Evolutionary conservation across 1,139 yeast species (phyloP).

Genomic region (Candida sanyaensis): DNA sequence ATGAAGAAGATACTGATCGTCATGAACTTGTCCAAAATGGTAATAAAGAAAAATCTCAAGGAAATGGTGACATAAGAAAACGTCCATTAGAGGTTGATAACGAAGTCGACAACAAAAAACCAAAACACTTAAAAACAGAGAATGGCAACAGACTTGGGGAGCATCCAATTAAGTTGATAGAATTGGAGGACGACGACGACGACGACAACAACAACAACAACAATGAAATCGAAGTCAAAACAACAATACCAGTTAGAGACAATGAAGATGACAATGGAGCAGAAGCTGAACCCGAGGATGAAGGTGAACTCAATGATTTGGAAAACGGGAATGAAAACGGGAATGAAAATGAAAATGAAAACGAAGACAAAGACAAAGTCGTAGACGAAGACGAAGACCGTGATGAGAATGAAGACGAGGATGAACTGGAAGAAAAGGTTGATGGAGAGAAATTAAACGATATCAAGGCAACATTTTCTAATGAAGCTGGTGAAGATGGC

Average conservation of each 20-base stretch:
- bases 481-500: slow-evolving; percentile 14
- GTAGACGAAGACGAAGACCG: slow-evolving; percentile 22
- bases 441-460: slow-evolving; percentile 10
- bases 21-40: slow-evolving; percentile 3
- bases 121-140: slow-evolving; percentile 8
- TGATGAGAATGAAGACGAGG: slow-evolving; percentile 16
- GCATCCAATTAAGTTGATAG: slow-evolving; percentile 17
- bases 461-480: slow-evolving; percentile 15
- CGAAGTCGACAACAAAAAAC: slow-evolving; percentile 8
- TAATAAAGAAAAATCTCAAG: slow-evolving; percentile 1
- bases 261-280: slow-evolving; percentile 15
- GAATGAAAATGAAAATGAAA: slow-evolving; percentile 23
- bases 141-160: slow-evolving; percentile 17
- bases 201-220: slow-evolving; percentile 26
- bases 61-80: slow-evolving; percentile 6
- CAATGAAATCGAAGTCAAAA: slow-evolving; percentile 23
- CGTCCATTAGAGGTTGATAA: slow-evolving; percentile 1
- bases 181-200: slow-evolving; percentile 21
- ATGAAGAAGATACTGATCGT: slow-evolving; percentile 3
- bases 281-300: slow-evolving; percentile 16
- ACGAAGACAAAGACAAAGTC: slow-evolving; percentile 19
- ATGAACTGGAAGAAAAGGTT: slow-evolving; percentile 13
- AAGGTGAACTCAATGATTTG: slow-evolving; percentile 9
- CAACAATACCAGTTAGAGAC: slow-evolving; percentile 11
- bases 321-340: slow-evolving; percentile 2